A percentile compares a stretch with the other conserved stretches of the same genome.
phyloP scores from a whole-genome alignment of 2,329 filamentous ascomycete species.

The Aureobasidium sp. region DNA sequence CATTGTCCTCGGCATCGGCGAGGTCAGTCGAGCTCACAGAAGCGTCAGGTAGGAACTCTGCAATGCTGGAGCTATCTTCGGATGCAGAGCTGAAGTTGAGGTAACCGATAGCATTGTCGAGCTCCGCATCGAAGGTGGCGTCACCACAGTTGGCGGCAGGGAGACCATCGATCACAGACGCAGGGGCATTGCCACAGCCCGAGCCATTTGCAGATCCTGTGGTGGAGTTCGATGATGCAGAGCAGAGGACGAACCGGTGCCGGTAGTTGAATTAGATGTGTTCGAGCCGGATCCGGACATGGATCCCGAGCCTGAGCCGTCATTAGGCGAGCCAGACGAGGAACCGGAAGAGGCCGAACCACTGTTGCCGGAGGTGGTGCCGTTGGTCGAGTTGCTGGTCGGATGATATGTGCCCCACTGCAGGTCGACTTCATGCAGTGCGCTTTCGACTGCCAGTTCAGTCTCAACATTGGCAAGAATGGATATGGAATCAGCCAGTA shows the following conservation, averaged over 20 bases:
- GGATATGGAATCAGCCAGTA: neutral
- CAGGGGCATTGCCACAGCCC: neutral
- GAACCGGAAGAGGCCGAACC: neutral
- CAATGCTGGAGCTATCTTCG: neutral
- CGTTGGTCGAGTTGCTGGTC: neutral
- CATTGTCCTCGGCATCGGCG: neutral
- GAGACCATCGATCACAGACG: neutral
- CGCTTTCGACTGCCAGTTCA: neutral
- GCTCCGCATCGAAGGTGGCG: neutral
- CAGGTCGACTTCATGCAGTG: neutral
- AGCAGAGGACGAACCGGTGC: neutral
- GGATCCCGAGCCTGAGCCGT: neutral
- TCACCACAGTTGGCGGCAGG: slow-evolving; percentile 8
- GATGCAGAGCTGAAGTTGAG: neutral
- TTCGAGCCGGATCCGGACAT: neutral
- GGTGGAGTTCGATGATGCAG: neutral
- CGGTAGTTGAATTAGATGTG: neutral
- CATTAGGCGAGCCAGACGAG: neutral
- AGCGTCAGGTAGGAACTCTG: neutral
- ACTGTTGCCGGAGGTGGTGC: neutral
- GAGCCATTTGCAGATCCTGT: neutral
- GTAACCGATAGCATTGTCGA: slow-evolving; percentile 7
- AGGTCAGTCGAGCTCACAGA: neutral
- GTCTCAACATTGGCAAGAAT: neutral
- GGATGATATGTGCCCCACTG: slow-evolving; percentile 1